phyloP scores from a whole-genome alignment of 805 yeast genomes.

The Candida insectorum region DNA sequence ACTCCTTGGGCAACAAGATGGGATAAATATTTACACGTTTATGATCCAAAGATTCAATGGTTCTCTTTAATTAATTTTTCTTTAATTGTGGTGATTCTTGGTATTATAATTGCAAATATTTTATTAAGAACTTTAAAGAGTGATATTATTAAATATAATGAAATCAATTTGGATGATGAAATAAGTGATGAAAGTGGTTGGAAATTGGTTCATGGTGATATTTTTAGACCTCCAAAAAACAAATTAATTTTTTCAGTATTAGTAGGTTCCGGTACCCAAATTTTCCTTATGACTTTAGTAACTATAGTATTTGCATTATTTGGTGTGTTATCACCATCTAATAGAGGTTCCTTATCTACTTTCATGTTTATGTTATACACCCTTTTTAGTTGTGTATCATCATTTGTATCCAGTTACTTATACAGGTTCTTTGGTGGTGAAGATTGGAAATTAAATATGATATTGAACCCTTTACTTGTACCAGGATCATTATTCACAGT shows the following conservation, averaged over 20 bases:
- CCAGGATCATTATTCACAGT: conserved; percentile 72
- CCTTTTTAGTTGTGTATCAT: conserved; percentile 75
- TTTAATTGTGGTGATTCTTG: conserved; percentile 71
- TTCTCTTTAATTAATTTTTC: conserved; percentile 86
- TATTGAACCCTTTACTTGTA: conserved; percentile 76
- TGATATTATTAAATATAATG: conserved; percentile 87
- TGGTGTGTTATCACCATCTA: conserved; percentile 90
- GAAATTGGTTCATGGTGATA: conserved; percentile 95
- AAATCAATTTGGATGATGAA: conserved; percentile 81
- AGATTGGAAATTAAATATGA: conserved; percentile 82
- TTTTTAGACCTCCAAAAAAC: conserved; percentile 77
- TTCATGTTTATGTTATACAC: conserved; percentile 84
- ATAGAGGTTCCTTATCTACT: conserved; percentile 90
- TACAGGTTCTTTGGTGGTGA: conserved; percentile 92
- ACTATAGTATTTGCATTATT: conserved; percentile 80
- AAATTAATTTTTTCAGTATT: conserved; percentile 72
- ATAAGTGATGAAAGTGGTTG: conserved; percentile 93
- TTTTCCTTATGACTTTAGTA: conserved; percentile 69
- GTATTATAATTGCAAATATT: conserved; percentile 74
- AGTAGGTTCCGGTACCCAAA: conserved; percentile 85
- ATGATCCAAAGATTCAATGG: conserved; percentile 95
- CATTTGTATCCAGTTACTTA: conserved; percentile 79
- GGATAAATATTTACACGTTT: conserved; percentile 92
- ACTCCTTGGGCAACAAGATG: conserved; percentile 98
- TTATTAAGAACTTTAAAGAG: conserved; percentile 74